Evolutionary conservation across 176 grass and related monocot genomes (phyloP), one percentile per base, ranked within the genome.

Genomic region (Eragrostis curvula): DNA sequence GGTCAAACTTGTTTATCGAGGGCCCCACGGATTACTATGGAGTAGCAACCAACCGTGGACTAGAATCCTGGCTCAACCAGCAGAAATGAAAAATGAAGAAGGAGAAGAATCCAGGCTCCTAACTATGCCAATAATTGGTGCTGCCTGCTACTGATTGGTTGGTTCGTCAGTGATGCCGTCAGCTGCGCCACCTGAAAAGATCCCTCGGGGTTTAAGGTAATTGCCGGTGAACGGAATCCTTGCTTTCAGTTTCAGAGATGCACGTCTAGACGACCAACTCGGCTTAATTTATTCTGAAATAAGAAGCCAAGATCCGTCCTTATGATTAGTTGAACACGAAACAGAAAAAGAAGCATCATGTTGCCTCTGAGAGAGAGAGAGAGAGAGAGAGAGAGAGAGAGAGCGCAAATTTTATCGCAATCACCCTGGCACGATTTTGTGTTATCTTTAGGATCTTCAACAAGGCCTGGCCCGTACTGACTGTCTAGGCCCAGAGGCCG

Each of bases 61-160:
- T 55, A 28, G 17, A 27, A 75, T 66, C 58, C 59, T 20, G 47
- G 36, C 23, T 15, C 49, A 24, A 27, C 20, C 39, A 79, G 43
- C n/a, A 78, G 64, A 16, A 32, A 17, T 9, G 0, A 27, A 12
- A 5, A 41, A 15, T 0, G 28, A 40, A 28, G 70, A 3, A 47
- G 12, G 39, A 40, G 10, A 74, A 56, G 50, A 48, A 80, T 68
- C 64, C 32, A 11, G 48, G n/a, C 63, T 68, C 64, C 64, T 3
- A 68, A 55, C 78, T 28, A 4, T 36, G 21, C 78, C 75, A 80
- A 80, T 80, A 42, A 80, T 80, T 80, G 78, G 64, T 53, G 47
- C 23, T 40, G 20, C 28, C 23, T 12, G 29, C 12, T 30, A 5
- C 15, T 39, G 45, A 66, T 50, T 66, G 75, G 5, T 32, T 6